Base-by-base conservation (phyloP, 148 eudicot species). In the Camellia sinensis region DNA sequence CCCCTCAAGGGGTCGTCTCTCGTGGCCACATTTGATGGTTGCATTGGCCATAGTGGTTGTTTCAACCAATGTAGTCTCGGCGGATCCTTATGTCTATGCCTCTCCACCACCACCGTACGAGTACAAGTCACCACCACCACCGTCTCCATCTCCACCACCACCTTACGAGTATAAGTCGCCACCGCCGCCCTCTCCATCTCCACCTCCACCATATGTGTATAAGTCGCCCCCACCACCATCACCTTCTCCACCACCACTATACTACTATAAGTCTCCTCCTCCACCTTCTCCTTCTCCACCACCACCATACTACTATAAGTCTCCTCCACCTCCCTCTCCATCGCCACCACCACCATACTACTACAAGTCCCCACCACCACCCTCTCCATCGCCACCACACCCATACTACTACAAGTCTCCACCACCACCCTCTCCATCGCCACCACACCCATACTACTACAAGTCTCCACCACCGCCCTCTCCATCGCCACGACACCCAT, bases 41-140 rank as follows among this genome's bases (percentile, higher is more conserved):
- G 78, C 82, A 80, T 73, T 80, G 3, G 72, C 72, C 19, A 7
- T 80, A 3, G 3, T 80, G 3, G 13, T 41, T 3, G 52, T 64
- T 50, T 80, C 82, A 5, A 80, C 13, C 15, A 73, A 18, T 63
- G 45, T 53, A 9, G 82, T 52, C 57, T 50, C 59, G 19, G 82
- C 82, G 5, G 78, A 80, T 43, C 43, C 59, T 15, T 80, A 80
- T 15, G 13, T 11, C 13, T 80, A 73, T 54, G 3, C 70, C 7
- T 74, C 83, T 15, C 87, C 87, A 3, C 87, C 87, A 44, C 86
- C 86, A 15, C 80, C 86, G 0, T 84, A 84, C 69, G 73, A 10
- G 44, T 80, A 84, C 78, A 81, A 77, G 37, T 84, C 86, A 4
- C 86, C 86, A 0, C 86, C 83, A 0, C 86, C 86, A 0, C 86